These are phyloP conservation scores for Sophora flavescens DNA, from an alignment of 306 rosid genomes.

Conservation along the genomic window DNA sequence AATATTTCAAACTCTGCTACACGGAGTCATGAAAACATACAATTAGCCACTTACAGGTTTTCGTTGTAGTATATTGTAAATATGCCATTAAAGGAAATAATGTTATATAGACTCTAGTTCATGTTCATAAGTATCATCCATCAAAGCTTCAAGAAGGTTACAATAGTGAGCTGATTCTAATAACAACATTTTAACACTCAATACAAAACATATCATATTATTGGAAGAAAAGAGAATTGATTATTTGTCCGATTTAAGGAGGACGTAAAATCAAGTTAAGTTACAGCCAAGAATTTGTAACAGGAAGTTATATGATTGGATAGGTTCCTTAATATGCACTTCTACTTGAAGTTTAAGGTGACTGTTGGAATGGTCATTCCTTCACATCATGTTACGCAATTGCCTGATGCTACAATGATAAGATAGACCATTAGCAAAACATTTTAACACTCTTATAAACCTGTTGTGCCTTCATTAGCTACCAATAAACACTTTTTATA, in stretches of 20 bases:
- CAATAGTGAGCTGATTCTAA: too few species aligned
- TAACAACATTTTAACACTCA: too few species aligned
- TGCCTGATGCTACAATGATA: too few species aligned
- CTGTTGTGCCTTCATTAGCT: too few species aligned
- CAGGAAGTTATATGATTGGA: background rate
- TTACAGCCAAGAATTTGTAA: background rate
- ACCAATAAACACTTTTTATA: too few species aligned
- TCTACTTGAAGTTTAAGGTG: background rate
- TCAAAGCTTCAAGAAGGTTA: too few species aligned
- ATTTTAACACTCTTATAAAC: too few species aligned
- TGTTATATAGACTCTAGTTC: background rate
- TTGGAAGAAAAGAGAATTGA: background rate
- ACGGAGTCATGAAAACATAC: constrained; percentile 15
- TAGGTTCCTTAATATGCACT: constrained; percentile 3
- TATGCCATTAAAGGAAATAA: background rate
- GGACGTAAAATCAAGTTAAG: background rate
- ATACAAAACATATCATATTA: too few species aligned
- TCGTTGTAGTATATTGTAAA: background rate
- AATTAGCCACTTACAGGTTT: background rate
- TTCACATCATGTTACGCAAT: background rate
- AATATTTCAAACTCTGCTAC: background rate
- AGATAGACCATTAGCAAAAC: too few species aligned
- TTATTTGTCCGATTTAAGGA: background rate
- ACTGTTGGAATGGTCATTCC: background rate
- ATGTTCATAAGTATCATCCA: background rate